phyloP scores from a whole-genome alignment of 202 grass and related monocot genomes.

The Saccharum hybrid region DNA sequence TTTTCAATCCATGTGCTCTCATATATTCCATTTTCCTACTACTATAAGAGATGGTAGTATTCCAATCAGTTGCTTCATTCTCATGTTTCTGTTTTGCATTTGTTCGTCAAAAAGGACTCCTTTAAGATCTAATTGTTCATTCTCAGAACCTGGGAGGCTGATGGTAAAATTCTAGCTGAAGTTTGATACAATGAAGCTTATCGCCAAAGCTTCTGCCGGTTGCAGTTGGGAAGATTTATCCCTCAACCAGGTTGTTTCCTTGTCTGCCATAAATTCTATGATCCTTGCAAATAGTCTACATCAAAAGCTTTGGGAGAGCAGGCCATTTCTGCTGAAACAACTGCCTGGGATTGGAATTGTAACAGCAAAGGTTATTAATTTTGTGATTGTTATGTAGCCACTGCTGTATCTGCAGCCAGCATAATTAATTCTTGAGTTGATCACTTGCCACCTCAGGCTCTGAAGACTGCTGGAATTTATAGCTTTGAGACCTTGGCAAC shows the following conservation, averaged over 20 bases:
- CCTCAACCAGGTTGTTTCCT: slow-evolving; percentile 73
- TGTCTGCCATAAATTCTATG: slow-evolving; percentile 70
- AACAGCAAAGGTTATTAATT: slow-evolving; percentile 84
- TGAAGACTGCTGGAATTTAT: slow-evolving; percentile 72
- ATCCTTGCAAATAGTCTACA: slow-evolving; percentile 83
- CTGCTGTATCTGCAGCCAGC: slow-evolving; percentile 10
- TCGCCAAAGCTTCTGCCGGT: slow-evolving; percentile 77
- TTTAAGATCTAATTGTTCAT: slow-evolving; percentile 39
- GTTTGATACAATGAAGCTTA: slow-evolving; percentile 97
- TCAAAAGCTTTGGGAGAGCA: slow-evolving; percentile 91
- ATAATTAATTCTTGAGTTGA: slow-evolving; percentile 38
- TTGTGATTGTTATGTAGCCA: slow-evolving; percentile 39
- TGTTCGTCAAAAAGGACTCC: not conserved
- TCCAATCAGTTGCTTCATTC: not conserved
- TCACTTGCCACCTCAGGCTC: slow-evolving; percentile 61
- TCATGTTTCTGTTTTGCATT: slow-evolving; percentile 14
- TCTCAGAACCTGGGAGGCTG: slow-evolving; percentile 85
- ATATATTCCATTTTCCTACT: slow-evolving; percentile 19
- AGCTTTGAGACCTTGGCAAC: slow-evolving; percentile 71
- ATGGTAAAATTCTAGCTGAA: slow-evolving; percentile 99
- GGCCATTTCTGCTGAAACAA: slow-evolving; percentile 87
- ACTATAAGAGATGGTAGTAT: not conserved
- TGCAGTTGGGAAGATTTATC: slow-evolving; percentile 93
- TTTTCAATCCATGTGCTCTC: slow-evolving; percentile 18
- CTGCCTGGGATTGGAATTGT: slow-evolving; percentile 92